These are phyloP conservation scores for Chlamydomonas asymmetrica DNA, from an alignment of 139 green algal genomes.

Conservation along the genomic window DNA sequence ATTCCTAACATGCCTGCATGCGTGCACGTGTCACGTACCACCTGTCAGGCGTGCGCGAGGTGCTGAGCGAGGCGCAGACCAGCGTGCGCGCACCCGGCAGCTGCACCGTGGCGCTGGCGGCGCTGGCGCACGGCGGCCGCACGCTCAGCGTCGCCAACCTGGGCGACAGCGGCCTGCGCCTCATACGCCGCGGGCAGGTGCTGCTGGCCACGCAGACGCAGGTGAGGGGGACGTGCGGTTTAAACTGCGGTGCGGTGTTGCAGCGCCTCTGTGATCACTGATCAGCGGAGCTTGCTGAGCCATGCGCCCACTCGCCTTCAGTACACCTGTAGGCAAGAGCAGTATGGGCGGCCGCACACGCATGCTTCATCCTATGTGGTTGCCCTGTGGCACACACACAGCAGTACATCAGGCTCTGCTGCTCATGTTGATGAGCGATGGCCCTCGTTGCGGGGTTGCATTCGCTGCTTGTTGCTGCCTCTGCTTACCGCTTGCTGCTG, in stretches of 20 bases:
- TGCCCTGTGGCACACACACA: no score
- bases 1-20: no score
- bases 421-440: no score
- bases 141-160: slow-evolving; percentile 64
- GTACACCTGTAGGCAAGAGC: no score
- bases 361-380: no score
- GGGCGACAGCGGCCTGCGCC: slow-evolving; percentile 72
- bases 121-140: slow-evolving; percentile 11
- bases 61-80: slow-evolving; percentile 44
- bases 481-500: slow-evolving; percentile 8
- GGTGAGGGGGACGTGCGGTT: neutral
- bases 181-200: slow-evolving; percentile 65
- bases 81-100: slow-evolving; percentile 36
- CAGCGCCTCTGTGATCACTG: neutral
- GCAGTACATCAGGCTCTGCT: no score
- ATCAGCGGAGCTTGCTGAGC: no score
- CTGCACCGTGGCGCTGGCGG: slow-evolving; percentile 50
- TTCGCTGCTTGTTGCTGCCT: neutral
- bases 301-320: no score
- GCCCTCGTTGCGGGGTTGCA: no score
- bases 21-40: no score
- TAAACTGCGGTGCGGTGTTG: neutral
- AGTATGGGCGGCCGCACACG: no score
- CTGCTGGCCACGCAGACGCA: slow-evolving; percentile 53
- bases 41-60: slow-evolving; percentile 19